These are phyloP conservation scores for Talaromyces stipitatus DNA, from an alignment of 495 filamentous ascomycete genomes.

Conservation along the genomic window DNA sequence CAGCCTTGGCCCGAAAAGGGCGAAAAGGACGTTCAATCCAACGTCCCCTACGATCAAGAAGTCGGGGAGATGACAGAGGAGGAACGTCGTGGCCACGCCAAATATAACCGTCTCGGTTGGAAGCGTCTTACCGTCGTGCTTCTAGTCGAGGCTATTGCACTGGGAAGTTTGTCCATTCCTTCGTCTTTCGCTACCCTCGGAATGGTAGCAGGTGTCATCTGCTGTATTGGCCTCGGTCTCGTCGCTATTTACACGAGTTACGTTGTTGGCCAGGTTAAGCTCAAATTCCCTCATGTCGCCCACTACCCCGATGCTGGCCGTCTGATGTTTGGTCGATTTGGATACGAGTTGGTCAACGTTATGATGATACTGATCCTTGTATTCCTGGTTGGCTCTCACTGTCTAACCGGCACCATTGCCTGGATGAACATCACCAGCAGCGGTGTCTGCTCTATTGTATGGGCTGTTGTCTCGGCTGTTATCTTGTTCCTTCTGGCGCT, in stretches of 20 bases:
- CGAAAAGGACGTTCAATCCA: constrained; percentile 12
- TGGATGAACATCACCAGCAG: constrained; percentile 55
- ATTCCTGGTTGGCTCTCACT: constrained; percentile 64
- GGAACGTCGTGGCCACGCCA: constrained; percentile 18
- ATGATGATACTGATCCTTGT: constrained; percentile 55
- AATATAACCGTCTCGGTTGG: constrained; percentile 30
- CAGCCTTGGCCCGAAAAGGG: constrained; percentile 6
- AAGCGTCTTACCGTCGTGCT: constrained; percentile 33
- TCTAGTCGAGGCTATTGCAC: constrained; percentile 57
- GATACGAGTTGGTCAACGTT: constrained; percentile 52
- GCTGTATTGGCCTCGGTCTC: constrained; percentile 49
- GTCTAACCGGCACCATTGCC: constrained; percentile 62
- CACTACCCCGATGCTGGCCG: constrained; percentile 59
- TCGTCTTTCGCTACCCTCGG: constrained; percentile 50
- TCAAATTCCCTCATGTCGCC: constrained; percentile 54
- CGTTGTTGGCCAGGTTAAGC: constrained; percentile 62
- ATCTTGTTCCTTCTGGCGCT: constrained; percentile 53
- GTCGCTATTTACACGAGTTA: constrained; percentile 64
- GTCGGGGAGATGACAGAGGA: constrained; percentile 20
- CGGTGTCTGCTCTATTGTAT: constrained; percentile 54
- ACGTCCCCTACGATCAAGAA: constrained; percentile 17
- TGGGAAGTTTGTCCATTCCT: constrained; percentile 53
- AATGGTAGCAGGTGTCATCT: constrained; percentile 48
- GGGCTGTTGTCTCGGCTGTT: constrained; percentile 51
- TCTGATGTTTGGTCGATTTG: constrained; percentile 51